Percentiles rank a stretch among this genome's conserved stretches.
Conservation (phyloP, 805 yeast genomes). For the Saccharomyces mikatae region DNA sequence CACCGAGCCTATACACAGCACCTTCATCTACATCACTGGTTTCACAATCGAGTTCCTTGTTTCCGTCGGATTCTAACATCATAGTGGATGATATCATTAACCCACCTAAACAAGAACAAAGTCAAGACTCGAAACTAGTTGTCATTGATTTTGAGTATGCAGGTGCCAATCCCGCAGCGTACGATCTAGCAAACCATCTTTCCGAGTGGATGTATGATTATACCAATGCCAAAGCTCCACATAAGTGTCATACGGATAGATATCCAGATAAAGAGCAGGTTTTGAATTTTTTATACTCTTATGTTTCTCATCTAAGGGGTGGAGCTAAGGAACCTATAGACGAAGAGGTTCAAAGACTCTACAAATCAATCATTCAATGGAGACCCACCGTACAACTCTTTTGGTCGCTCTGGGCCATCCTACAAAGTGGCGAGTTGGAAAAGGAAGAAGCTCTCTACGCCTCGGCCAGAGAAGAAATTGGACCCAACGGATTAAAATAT, state of each 20-base stretch:
- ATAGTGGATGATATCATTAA: conserved; percentile 28
- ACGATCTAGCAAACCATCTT: conserved; percentile 87
- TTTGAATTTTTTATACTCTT: conserved; percentile 64
- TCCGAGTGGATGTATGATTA: conserved; percentile 97
- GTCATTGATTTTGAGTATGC: conserved; percentile 96
- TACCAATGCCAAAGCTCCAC: conserved; percentile 41
- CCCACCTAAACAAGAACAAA: conserved; percentile 32
- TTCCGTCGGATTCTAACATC: conserved; percentile 24
- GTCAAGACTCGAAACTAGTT: conserved; percentile 65
- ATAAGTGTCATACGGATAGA: conserved; percentile 36
- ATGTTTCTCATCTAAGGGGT: conserved; percentile 49
- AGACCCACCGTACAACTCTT: conserved; percentile 67
- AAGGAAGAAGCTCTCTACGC: not conserved
- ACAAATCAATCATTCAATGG: conserved; percentile 67
- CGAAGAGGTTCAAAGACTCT: conserved; percentile 41
- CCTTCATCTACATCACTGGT: conserved; percentile 9
- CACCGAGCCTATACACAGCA: conserved; percentile 1
- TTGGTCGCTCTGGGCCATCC: conserved; percentile 91
- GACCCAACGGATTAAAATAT: conserved; percentile 50
- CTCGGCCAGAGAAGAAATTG: conserved; percentile 27
- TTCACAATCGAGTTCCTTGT: conserved; percentile 20
- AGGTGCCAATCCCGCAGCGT: conserved; percentile 83
- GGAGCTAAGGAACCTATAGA: conserved; percentile 33
- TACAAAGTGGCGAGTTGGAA: conserved; percentile 51
- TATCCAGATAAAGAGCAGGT: conserved; percentile 69